Base-by-base conservation (phyloP, 306 rosid genomes). In the Medicago lupulina region DNA sequence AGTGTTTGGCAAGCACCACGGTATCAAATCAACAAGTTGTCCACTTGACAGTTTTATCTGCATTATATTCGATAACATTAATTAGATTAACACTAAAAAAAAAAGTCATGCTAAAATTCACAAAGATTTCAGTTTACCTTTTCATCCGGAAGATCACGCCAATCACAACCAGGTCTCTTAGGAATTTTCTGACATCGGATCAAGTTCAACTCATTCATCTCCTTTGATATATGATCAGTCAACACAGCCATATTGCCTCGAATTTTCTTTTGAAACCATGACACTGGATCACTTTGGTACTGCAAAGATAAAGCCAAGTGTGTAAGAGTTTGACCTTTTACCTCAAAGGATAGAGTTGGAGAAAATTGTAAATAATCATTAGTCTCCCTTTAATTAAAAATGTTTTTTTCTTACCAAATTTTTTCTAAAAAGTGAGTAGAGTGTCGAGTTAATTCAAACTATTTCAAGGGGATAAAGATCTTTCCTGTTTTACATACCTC, bases 1-100 rank as follows among this genome's bases (percentile, higher is more conserved):
- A 8, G 99, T 95, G 89, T 92, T 90, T 14, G 99, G 99, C 72
- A 95, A 83, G 88, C 99, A 95, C 99, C 99, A 95, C 47, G 99
- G 99, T 80, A 95, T 95, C 80, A 95, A 83, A 75, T 95, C 98
- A 43, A 74, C 90, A 53, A 95, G 61, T 77, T 95, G 97, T 36
- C 99, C 99, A 3, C 36, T 88, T 5, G 96, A 89, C 76, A 95
- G 53, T 21, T 74, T 91, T 57, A 95, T 84, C 97, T 92, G 82
- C 60, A 83, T 64, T 84, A 76, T 61, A 78, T 75, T 46, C 38
- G 69, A 62, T 43, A 70, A 58, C 51, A 40, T 5, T 17, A 11
- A 74, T 78, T 66, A 78, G 67, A 57, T 25, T 47, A 71, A 57
- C 9, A 19, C n/a, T 16, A 36, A 14, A 38, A n/a, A n/a, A 67